phyloP scores from a whole-genome alignment of 768 basidiomycete species.

The Gloeophyllum trabeum region DNA sequence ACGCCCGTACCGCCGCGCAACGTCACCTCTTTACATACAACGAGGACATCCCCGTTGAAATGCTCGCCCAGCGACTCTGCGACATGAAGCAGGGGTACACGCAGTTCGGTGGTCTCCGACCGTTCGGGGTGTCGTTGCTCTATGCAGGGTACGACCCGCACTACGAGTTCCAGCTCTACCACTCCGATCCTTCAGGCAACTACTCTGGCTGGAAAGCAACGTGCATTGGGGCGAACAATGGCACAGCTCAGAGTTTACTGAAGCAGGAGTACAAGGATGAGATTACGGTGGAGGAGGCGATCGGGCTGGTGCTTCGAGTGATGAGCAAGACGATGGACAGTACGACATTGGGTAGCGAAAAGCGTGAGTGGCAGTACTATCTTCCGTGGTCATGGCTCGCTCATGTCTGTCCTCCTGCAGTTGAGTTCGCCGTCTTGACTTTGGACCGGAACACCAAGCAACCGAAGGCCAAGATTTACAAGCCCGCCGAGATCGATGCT shows the following conservation, averaged over 20 bases:
- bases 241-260: slow-evolving; percentile 87
- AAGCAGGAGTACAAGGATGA: slow-evolving; percentile 99
- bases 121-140: slow-evolving; percentile 94
- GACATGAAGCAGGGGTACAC: slow-evolving; percentile 99
- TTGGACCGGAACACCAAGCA: slow-evolving; percentile 66
- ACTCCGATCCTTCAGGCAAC: slow-evolving; percentile 96
- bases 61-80: slow-evolving; percentile 87
- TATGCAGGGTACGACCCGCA: slow-evolving; percentile 97
- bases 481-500: slow-evolving; percentile 79
- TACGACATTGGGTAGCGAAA: slow-evolving; percentile 92
- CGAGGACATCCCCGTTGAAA: slow-evolving; percentile 95
- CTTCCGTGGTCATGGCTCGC: slow-evolving; percentile 2
- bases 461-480: slow-evolving; percentile 88
- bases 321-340: slow-evolving; percentile 99
- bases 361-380: slow-evolving; percentile 44
- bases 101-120: slow-evolving; percentile 93
- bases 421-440: slow-evolving; percentile 93
- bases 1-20: slow-evolving; percentile 84
- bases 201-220: slow-evolving; percentile 99
- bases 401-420: slow-evolving; percentile 26
- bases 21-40: slow-evolving; percentile 83
- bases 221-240: slow-evolving; percentile 97
- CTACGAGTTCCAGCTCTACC: slow-evolving; percentile 95
- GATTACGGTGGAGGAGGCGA: slow-evolving; percentile 81
- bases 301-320: slow-evolving; percentile 82